Base-by-base conservation (phyloP, 2,329 filamentous ascomycete species). In the Tolypocladium sp. region DNA sequence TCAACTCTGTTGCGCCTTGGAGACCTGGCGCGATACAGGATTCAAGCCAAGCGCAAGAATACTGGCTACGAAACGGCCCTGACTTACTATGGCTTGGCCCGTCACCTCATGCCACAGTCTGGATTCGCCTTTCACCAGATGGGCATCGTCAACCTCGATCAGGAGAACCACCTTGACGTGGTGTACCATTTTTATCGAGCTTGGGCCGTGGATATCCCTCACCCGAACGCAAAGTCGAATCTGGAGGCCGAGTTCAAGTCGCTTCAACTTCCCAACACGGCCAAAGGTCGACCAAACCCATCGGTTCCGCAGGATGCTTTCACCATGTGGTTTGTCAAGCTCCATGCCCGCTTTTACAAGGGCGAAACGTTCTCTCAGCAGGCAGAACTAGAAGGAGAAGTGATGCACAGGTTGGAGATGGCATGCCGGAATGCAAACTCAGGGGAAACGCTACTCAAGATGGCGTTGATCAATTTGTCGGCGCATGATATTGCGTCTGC, bases 141-240 rank as follows among this genome's bases (percentile, higher is more conserved):
- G 71, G 92, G 90, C 41, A 90, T 97, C 41, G 88, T 97, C 60
- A 88, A 89, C 61, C 82, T 91, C 55, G 87, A 89, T 57, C 85
- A 92, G 66, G 83, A 82, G 60, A 88, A 93, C 65, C 89, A 95
- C 70, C 82, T 97, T 56, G 85, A 91, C 62, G 87, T 91, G 12
- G 88, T 95, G 37, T 97, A 97, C 73, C 87, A 96, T 71, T 84
- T 97, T 46, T 94, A 96, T 70, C 87, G 92, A 63, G 88, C 92
- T 20, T 81, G 94, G 65, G 86, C 87, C 10, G 87, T 91, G 38
- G 80, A 86, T 57, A 79, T 87, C 46, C 91, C 92, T 5, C 87
- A 94, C 68, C 87, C 88, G 0, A 82, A 87, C 53, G 92, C 91
- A 3, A 79, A 82, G 59, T 76, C 79, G 22, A 97, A 97, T 68